Percentiles rank a stretch among this genome's conserved stretches.
phyloP scores from a whole-genome alignment of 1,284 basidiomycete genomes.

The Malassezia obtusa region DNA sequence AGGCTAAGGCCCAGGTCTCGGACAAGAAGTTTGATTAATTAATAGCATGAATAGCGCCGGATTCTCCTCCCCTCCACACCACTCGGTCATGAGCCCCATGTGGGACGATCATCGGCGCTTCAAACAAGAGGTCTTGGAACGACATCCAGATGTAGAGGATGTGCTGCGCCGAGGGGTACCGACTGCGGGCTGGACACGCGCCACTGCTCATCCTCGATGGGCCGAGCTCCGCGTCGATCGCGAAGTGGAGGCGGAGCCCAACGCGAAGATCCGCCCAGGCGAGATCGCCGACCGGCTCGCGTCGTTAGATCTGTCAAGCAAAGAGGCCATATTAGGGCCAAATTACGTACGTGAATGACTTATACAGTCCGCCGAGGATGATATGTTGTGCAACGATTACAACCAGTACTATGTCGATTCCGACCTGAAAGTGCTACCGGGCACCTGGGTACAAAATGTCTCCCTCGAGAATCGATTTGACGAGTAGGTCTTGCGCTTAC shows the following conservation, averaged over 20 bases:
- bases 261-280: too few relatives aligned
- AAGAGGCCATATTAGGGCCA: too few relatives aligned
- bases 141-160: background rate
- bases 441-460: slow-evolving; percentile 37
- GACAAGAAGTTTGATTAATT: slow-evolving; percentile 27
- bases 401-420: slow-evolving; percentile 73
- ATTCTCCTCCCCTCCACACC: background rate
- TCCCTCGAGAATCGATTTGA: slow-evolving; percentile 65
- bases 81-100: background rate
- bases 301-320: too few relatives aligned
- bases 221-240: too few relatives aligned
- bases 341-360: too few relatives aligned
- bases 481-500: slow-evolving; percentile 74
- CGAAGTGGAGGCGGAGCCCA: too few relatives aligned
- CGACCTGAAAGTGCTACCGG: slow-evolving; percentile 27
- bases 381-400: slow-evolving; percentile 90
- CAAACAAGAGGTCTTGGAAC: background rate
- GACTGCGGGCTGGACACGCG: too few relatives aligned
- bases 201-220: too few relatives aligned
- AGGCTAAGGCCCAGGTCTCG: slow-evolving; percentile 51
- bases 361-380: slow-evolving; percentile 60
- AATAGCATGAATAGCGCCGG: background rate
- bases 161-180: background rate
- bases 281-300: too few relatives aligned
- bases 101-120: background rate